These are phyloP conservation scores for Neonectria faginata DNA, from an alignment of 2,329 filamentous ascomycete species.

Conservation along the genomic window DNA sequence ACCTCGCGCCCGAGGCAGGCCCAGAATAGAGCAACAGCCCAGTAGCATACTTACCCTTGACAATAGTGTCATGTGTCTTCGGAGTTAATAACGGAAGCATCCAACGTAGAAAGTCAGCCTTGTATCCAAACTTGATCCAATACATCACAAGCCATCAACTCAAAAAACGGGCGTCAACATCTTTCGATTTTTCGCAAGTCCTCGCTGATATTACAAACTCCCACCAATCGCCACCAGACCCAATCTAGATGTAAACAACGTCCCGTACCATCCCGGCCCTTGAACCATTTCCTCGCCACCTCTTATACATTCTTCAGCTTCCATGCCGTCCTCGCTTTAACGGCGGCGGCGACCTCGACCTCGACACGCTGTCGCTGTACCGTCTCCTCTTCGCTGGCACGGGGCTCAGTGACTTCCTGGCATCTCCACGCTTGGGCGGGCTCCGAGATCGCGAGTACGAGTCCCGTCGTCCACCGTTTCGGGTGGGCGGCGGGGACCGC, in stretches of 20 bases:
- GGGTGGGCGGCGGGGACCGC: conserved; percentile 43
- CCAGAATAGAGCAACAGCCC: too few relatives aligned
- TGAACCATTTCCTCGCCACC: conserved; percentile 8
- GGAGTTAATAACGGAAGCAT: too few relatives aligned
- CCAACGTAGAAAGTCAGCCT: too few relatives aligned
- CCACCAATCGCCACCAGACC: conserved; percentile 28
- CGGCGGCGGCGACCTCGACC: conserved; percentile 48
- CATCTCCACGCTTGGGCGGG: conserved; percentile 34
- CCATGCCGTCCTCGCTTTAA: conserved; percentile 49
- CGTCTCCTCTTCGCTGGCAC: conserved; percentile 47
- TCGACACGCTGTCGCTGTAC: conserved; percentile 48
- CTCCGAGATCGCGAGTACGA: conserved; percentile 44
- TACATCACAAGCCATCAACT: conserved; percentile 9
- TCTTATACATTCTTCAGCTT: conserved; percentile 32
- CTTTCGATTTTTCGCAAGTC: conserved; percentile 40
- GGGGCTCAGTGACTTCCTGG: conserved; percentile 42
- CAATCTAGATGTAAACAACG: conserved; percentile 34
- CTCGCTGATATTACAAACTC: conserved; percentile 38
- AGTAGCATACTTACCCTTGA: not conserved
- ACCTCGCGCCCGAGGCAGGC: too few relatives aligned
- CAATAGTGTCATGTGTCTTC: not conserved
- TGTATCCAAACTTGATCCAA: not conserved
- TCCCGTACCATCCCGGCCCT: conserved; percentile 26
- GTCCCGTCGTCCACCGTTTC: conserved; percentile 39
- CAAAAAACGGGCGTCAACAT: conserved; percentile 29